Evolutionary conservation across 345 rosid species (phyloP), one percentile per base, ranked within the genome.

Genomic region (Limnanthes douglasii): DNA sequence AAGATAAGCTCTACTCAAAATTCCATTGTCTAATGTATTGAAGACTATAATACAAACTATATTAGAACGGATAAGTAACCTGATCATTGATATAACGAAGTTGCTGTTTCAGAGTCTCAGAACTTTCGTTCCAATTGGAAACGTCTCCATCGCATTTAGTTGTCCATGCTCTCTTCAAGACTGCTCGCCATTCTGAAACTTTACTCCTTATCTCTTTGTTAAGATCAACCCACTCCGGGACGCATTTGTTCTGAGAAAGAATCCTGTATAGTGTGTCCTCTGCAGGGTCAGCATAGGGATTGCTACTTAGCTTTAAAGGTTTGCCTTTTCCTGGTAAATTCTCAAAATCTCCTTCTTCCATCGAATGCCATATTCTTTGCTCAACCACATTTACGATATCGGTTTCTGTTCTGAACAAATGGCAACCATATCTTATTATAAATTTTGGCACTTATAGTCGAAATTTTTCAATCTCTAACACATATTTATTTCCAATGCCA

Each of bases 261-360:
- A 88, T 73, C 41, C 97, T 59, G 31, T 75, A 78, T 34, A 88
- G 51, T 12, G 95, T 78, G 49, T 78, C 93, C 28, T 82, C 97
- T 0, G 90, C 95, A 0, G 97, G 97, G 37, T 88, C 95, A 3
- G 71, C 76, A 7, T 82, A 95, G 21, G 97, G 83, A 60, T 78
- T 73, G 2, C 62, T 34, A 21, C 32, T 38, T 5, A 82, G 74
- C 44, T 73, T 70, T 22, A 88, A 68, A 1, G 95, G 97, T 46
- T 88, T 88, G 22, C 95, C 97, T 56, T 78, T 82, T 31, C 97
- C 95, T 1, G 93, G 73, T 42, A 88, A 70, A 46, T 88, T 88
- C 65, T 88, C 93, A 30, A 88, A 82, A 7, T 88, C 71, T 21
- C 97, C 97, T 61, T 82, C 95, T 56, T 82, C 86, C 93, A 88